Percentiles rank a stretch among this genome's conserved stretches.
Evolutionary conservation across 768 basidiomycete genomes (phyloP).

Genomic region (Tremella mesenterica): DNA sequence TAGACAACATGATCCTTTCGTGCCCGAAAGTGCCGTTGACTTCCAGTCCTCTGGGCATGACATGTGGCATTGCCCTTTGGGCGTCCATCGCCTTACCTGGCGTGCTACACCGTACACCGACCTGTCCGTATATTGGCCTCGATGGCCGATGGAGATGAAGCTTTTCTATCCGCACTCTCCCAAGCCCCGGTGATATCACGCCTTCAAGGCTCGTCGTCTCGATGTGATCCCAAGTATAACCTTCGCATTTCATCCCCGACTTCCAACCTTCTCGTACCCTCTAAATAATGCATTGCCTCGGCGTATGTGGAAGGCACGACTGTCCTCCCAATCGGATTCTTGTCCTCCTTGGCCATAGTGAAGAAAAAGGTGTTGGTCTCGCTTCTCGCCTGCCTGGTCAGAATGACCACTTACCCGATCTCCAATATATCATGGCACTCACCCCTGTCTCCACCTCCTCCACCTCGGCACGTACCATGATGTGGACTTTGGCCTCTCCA

Average conservation of each 20-base stretch:
- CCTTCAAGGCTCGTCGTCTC: no score
- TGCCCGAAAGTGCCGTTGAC: no score
- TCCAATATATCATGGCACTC: conserved; percentile 35
- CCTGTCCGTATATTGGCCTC: no score
- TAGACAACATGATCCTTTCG: no score
- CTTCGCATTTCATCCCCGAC: conserved; percentile 60
- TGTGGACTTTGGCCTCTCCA: conserved; percentile 41
- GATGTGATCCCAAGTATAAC: conserved; percentile 30
- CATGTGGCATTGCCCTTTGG: no score
- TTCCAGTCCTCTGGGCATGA: no score
- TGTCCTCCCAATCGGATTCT: conserved; percentile 29
- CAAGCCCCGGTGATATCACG: no score
- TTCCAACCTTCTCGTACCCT: conserved; percentile 64
- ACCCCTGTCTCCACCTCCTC: conserved; percentile 57
- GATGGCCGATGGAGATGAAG: no score
- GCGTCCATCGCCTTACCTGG: no score
- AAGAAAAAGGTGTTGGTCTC: conserved; percentile 47
- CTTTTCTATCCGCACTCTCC: no score
- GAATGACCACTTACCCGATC: not conserved
- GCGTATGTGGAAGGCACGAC: conserved; percentile 30
- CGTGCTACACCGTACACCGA: no score
- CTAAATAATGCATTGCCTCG: conserved; percentile 81
- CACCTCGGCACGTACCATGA: conserved; percentile 42
- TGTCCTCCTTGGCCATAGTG: conserved; percentile 18
- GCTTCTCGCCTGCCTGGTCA: conserved; percentile 12